Percentiles rank a stretch among this genome's conserved stretches.
Evolutionary conservation across 179 eudicot species (phyloP).

Genomic region (Silene coronaria): DNA sequence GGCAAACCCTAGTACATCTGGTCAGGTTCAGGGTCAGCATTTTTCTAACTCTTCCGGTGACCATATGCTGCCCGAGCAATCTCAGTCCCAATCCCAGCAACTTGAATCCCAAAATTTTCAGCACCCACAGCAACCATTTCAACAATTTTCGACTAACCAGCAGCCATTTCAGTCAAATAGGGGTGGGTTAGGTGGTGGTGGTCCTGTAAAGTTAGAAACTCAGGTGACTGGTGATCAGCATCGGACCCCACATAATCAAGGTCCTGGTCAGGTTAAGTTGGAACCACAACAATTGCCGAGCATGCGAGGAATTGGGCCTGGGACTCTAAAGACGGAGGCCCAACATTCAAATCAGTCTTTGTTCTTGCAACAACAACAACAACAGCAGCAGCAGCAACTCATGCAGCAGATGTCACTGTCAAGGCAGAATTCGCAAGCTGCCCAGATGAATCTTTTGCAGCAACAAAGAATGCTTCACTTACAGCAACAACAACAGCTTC

Average conservation of each 20-base stretch:
- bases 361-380: constrained; percentile 67
- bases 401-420: constrained; percentile 65
- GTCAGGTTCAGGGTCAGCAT: constrained; percentile 71
- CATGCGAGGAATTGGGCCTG: constrained; percentile 45
- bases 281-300: constrained; percentile 56
- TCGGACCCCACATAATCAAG: constrained; percentile 34
- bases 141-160: constrained; percentile 49
- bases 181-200: constrained; percentile 52
- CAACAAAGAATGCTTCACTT: constrained; percentile 60
- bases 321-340: constrained; percentile 58
- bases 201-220: constrained; percentile 62
- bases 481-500: constrained; percentile 58
- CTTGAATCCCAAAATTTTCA: constrained; percentile 50
- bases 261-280: constrained; percentile 50
- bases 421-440: constrained; percentile 66
- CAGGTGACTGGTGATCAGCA: constrained; percentile 54
- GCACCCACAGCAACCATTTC: constrained; percentile 47
- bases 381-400: constrained; percentile 52
- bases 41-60: constrained; percentile 40
- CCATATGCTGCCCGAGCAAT: constrained; percentile 58
- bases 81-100: constrained; percentile 63
- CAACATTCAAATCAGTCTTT: constrained; percentile 71
- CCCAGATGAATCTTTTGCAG: constrained; percentile 60
- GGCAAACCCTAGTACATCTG: constrained; percentile 43
- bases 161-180: constrained; percentile 48